Conservation (phyloP, 148 eudicot genomes). For the Rhododendron vialii region DNA sequence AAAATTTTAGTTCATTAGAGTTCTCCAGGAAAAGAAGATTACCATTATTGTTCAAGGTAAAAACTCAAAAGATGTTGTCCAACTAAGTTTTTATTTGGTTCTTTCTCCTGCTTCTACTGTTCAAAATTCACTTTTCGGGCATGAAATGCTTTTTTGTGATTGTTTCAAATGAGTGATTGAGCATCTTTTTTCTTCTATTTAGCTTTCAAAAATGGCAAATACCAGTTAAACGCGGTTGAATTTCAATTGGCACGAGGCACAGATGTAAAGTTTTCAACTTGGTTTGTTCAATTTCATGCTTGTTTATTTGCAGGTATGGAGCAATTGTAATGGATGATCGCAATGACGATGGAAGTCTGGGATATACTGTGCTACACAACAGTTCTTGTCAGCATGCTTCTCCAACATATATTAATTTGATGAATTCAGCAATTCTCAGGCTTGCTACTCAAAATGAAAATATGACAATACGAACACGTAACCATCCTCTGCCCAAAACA, state of each 20-base stretch:
- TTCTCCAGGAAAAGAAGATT: not conserved
- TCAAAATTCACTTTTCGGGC: not conserved
- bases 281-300: not conserved
- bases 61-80: not conserved
- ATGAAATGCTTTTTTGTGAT: not conserved
- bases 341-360: slow-evolving; percentile 66
- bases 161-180: not conserved
- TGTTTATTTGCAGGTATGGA: slow-evolving; percentile 63
- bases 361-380: slow-evolving; percentile 88
- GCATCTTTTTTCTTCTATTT: not conserved
- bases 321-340: slow-evolving; percentile 83
- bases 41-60: not conserved
- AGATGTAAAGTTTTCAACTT: not conserved
- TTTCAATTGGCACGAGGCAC: not conserved
- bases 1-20: not conserved
- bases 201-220: not conserved
- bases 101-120: not conserved
- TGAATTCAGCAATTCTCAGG: slow-evolving; percentile 93
- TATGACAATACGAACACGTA: slow-evolving; percentile 89
- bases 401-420: slow-evolving; percentile 81
- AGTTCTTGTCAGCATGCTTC: slow-evolving; percentile 98
- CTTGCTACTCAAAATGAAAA: slow-evolving; percentile 66
- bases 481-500: slow-evolving; percentile 91
- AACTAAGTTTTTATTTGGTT: not conserved
- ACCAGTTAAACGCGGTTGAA: not conserved